Evolutionary conservation across 352 stramenopile species (phyloP), one percentile per base, ranked within the genome.

Genomic region (Plasmopara halstedii): DNA sequence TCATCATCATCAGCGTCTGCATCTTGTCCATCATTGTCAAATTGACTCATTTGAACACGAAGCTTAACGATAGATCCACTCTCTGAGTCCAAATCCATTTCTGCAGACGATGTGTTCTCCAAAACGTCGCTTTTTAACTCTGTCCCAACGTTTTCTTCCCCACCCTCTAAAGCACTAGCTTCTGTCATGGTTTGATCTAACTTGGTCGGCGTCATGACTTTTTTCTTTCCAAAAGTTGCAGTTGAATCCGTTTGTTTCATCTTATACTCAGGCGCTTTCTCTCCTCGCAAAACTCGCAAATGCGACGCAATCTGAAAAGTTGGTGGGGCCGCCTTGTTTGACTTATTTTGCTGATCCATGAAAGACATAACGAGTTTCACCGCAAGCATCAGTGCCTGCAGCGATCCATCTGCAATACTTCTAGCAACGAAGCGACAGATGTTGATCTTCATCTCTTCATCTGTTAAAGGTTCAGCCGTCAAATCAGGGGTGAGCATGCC

Each of bases 401-500:
- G 50, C 5, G 78, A 86, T 21, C 73, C 78, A 39, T 94, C 83
- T 0, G 76, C 76, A 35, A 92, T 77, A 17, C 73, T 83, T 29
- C 70, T 71, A 0, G 78, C 78, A 6, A 94, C 71, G 57, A 94
- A 92, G 1, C 73, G 64, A 39, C 73, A 70, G 20, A 85, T 65
- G 49, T 94, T 87, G 1, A 70, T 18, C 36, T 66, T 70, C 58
- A 74, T 77, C 8, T 85, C 78, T 26, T 79, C 71, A 0, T 55
- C 37, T 1, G 56, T 43, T 9, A 94, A 53, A 2, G 70, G 70
- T 4, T 81, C 69, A 1, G 76, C 64, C 1, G 63, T 59, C 47
- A 94, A 66, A 45, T 94, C 82, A 0, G 79, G 79, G 13, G 65
- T 68, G 1, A 90, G 64, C 82, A 94, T 91, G 5, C 67, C 38